Evolutionary conservation across 495 filamentous ascomycete genomes (phyloP).

Genomic region (Cercophora sp.): DNA sequence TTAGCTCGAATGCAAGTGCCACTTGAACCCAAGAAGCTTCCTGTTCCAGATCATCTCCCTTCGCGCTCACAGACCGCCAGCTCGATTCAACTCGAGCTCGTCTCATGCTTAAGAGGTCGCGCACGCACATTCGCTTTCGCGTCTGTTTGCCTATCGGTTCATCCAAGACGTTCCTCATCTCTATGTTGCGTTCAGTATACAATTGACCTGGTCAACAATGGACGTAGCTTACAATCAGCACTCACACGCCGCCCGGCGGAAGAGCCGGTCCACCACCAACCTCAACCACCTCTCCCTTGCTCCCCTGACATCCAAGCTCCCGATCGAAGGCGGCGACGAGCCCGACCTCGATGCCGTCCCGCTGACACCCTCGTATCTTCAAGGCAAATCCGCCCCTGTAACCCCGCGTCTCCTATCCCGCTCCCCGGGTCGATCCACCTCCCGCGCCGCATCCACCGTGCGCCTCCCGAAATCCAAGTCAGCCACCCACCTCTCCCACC

Average conservation of each 20-base stretch:
- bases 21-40: conserved; percentile 3
- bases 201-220: conserved; percentile 29
- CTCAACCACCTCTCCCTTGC: conserved; percentile 56
- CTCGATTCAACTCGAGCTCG: conserved; percentile 5
- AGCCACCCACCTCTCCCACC: conserved; percentile 35
- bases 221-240: conserved; percentile 52
- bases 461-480: conserved; percentile 44
- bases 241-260: conserved; percentile 41
- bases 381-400: conserved; percentile 52
- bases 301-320: conserved; percentile 63
- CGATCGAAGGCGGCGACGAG: conserved; percentile 52
- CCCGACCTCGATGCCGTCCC: conserved; percentile 20
- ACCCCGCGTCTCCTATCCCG: conserved; percentile 55
- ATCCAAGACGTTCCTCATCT: too few relatives aligned
- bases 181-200: not conserved
- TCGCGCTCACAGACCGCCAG: too few relatives aligned
- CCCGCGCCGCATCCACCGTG: conserved; percentile 12
- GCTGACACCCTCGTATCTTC: conserved; percentile 44
- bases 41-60: not conserved
- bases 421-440: conserved; percentile 42
- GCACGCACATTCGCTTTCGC: too few relatives aligned
- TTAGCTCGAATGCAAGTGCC: conserved; percentile 7
- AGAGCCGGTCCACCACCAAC: conserved; percentile 44
- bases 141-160: too few relatives aligned
- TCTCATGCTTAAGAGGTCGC: too few relatives aligned